Conservation (phyloP, 768 basidiomycete species). For the Russula earlei region DNA sequence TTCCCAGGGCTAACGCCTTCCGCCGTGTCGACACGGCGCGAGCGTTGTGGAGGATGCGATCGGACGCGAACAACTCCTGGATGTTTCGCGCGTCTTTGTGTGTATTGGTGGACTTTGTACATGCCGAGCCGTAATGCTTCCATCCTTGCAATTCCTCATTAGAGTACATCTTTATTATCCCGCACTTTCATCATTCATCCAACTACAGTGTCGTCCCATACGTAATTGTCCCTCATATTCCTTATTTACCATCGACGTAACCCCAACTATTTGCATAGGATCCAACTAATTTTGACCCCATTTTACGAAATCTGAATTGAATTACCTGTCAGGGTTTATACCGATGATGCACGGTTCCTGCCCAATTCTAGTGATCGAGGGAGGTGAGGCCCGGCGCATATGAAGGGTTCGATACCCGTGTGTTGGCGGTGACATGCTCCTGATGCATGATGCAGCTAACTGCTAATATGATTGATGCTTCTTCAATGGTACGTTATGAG, state of each 20-base stretch:
- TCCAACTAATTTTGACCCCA: not conserved
- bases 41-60: not conserved
- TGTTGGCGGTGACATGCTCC: not conserved
- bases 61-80: not conserved
- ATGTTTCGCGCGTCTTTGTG: not conserved
- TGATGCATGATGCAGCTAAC: not conserved
- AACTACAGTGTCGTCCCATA: not conserved
- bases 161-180: constrained; percentile 3
- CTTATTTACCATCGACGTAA: not conserved
- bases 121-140: not conserved
- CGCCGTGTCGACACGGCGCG: not conserved
- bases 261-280: not conserved
- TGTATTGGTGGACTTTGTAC: not conserved
- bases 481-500: not conserved
- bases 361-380: not conserved
- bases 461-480: not conserved
- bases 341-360: not conserved
- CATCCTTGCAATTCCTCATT: constrained; percentile 5
- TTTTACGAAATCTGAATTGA: not conserved
- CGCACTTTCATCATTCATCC: not conserved
- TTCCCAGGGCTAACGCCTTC: not conserved
- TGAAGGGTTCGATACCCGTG: not conserved
- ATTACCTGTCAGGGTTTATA: not conserved
- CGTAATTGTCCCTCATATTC: not conserved
- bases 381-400: not conserved